phyloP scores from a whole-genome alignment of 2,329 filamentous ascomycete species.

The Aspergillus fijiensis region DNA sequence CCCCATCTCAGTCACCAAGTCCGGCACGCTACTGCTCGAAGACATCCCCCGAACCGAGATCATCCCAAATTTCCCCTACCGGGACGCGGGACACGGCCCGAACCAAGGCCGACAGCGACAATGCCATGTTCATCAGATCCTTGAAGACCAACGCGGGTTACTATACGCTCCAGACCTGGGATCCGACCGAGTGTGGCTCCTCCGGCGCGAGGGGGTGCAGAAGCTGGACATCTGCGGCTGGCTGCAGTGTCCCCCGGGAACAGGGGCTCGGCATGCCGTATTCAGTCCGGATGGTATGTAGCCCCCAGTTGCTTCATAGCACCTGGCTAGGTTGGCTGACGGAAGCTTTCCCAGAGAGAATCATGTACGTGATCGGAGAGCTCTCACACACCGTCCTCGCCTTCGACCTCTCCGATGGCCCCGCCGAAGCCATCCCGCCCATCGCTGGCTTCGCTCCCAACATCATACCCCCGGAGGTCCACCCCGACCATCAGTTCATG shows the following conservation, averaged over 20 bases:
- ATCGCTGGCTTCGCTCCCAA: background rate
- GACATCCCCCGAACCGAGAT: background rate
- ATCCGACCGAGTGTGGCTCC: constrained; percentile 1
- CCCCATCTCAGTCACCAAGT: background rate
- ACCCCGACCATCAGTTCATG: background rate
- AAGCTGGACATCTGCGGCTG: background rate
- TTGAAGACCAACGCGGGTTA: background rate
- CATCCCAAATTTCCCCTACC: background rate
- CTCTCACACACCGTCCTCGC: constrained; percentile 3
- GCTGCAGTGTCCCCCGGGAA: constrained; percentile 4
- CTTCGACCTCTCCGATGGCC: background rate
- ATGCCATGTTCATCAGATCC: constrained; percentile 3
- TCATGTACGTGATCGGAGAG: constrained; percentile 3
- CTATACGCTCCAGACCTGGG: constrained; percentile 2
- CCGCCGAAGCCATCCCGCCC: background rate
- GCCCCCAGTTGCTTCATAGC: background rate
- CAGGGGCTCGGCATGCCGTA: constrained; percentile 1
- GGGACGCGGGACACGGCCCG: background rate
- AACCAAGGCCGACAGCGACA: constrained; percentile 1
- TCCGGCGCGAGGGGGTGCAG: background rate
- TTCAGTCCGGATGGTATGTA: constrained; percentile 1
- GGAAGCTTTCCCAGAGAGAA: background rate
- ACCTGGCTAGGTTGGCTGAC: background rate
- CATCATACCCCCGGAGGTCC: background rate
- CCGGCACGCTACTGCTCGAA: background rate